Percentiles rank a stretch among this genome's conserved stretches.
Evolutionary conservation across 2,329 filamentous ascomycete genomes (phyloP).

Genomic region (Zymoseptoria crescenta): DNA sequence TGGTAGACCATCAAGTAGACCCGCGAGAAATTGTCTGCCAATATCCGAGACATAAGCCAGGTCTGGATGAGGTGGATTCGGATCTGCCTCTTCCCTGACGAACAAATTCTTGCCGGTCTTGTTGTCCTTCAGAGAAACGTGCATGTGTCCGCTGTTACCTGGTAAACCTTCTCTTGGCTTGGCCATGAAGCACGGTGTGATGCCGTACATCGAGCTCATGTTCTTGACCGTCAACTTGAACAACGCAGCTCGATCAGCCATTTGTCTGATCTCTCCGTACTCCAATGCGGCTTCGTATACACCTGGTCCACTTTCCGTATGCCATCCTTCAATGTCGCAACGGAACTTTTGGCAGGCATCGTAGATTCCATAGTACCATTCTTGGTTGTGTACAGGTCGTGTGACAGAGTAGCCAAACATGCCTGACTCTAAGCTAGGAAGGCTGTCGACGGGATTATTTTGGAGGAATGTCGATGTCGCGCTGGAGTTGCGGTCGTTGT

Average conservation of each 20-base stretch:
- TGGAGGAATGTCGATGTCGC: conserved; percentile 68
- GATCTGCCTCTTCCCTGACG: conserved; percentile 62
- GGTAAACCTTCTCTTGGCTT: conserved; percentile 87
- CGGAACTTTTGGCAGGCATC: conserved; percentile 69
- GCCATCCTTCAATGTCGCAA: conserved; percentile 86
- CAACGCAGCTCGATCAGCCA: conserved; percentile 84
- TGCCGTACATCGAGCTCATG: conserved; percentile 75
- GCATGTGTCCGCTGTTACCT: conserved; percentile 93
- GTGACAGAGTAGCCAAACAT: conserved; percentile 96
- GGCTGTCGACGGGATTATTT: conserved; percentile 61
- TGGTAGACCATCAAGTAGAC: conserved; percentile 77
- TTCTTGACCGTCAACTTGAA: conserved; percentile 97
- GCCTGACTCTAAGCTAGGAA: conserved; percentile 77
- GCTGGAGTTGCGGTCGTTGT: conserved; percentile 52
- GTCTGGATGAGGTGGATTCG: conserved; percentile 64
- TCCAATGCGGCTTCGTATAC: conserved; percentile 94
- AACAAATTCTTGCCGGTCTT: conserved; percentile 77
- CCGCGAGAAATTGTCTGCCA: conserved; percentile 87
- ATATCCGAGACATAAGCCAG: conserved; percentile 75
- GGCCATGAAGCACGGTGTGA: conserved; percentile 98
- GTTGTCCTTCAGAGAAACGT: conserved; percentile 73
- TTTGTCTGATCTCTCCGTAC: conserved; percentile 76
- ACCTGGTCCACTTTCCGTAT: conserved; percentile 86
- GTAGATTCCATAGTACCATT: conserved; percentile 85
- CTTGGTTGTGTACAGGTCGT: conserved; percentile 78